These are phyloP conservation scores for Tricladium varicosporioides DNA, from an alignment of 2,329 filamentous ascomycete species.

Conservation along the genomic window DNA sequence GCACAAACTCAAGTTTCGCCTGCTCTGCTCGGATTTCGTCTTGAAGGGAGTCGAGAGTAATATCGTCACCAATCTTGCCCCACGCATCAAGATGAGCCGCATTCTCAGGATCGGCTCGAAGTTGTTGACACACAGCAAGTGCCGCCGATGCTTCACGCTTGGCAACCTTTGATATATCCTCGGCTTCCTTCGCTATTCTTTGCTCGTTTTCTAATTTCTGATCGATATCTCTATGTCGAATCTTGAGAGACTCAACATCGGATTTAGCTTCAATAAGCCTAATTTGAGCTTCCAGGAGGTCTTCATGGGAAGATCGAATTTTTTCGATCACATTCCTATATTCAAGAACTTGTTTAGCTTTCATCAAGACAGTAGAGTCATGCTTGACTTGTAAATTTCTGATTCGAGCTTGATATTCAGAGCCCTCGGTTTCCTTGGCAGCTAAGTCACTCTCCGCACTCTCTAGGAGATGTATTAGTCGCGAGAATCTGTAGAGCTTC, in stretches of 20 bases:
- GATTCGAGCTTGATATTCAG: constrained; percentile 41
- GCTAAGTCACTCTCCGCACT: constrained; percentile 37
- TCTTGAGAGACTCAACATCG: constrained; percentile 68
- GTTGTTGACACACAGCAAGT: constrained; percentile 36
- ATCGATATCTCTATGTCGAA: constrained; percentile 60
- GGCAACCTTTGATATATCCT: constrained; percentile 39
- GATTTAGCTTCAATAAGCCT: constrained; percentile 77
- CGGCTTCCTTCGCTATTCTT: constrained; percentile 38
- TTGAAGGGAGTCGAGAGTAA: constrained; percentile 63
- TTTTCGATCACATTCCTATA: constrained; percentile 59
- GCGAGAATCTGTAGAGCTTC: neutral
- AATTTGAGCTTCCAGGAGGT: constrained; percentile 67
- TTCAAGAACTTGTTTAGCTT: constrained; percentile 51
- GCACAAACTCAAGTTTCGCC: constrained; percentile 75
- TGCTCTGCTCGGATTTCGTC: constrained; percentile 72
- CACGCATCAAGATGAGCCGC: constrained; percentile 38
- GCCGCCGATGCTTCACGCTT: constrained; percentile 40
- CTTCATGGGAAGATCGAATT: constrained; percentile 61
- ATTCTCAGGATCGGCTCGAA: constrained; percentile 36
- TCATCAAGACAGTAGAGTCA: constrained; percentile 54
- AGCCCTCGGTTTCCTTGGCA: constrained; percentile 37
- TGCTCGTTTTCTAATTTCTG: constrained; percentile 48
- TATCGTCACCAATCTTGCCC: constrained; percentile 43
- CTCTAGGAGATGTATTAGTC: constrained; percentile 29
- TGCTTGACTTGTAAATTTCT: constrained; percentile 50